Percentiles rank a stretch among this genome's conserved stretches.
phyloP scores from a whole-genome alignment of 495 filamentous ascomycete species.

The Aspergillus kassunensis region DNA sequence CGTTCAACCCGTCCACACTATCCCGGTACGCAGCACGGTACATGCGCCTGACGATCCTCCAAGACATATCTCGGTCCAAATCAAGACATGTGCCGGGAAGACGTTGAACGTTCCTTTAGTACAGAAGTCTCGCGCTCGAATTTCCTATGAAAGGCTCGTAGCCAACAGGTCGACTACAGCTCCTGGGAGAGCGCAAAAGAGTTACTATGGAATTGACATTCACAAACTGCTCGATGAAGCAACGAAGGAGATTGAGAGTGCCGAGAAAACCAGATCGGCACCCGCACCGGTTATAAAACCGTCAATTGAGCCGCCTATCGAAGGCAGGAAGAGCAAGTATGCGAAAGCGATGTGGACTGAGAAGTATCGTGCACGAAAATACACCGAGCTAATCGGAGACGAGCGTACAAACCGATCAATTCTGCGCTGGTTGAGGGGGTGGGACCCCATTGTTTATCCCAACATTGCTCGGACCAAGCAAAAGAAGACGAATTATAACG shows the following conservation, averaged over 20 bases:
- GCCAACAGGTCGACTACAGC: constrained; percentile 64
- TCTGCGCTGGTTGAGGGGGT: constrained; percentile 86
- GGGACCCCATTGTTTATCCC: constrained; percentile 92
- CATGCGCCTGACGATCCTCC: constrained; percentile 7
- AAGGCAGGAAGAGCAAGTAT: constrained; percentile 29
- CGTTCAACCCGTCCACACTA: background rate
- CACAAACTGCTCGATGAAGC: constrained; percentile 70
- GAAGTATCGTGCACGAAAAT: constrained; percentile 87
- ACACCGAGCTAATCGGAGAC: constrained; percentile 90
- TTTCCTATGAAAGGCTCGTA: constrained; percentile 65
- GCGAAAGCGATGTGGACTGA: constrained; percentile 72
- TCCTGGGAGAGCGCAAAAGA: constrained; percentile 69
- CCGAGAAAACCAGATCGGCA: constrained; percentile 27
- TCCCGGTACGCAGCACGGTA: constrained; percentile 5
- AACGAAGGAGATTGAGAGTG: constrained; percentile 41
- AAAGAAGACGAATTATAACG: constrained; percentile 28
- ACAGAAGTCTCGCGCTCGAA: constrained; percentile 41
- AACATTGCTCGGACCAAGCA: constrained; percentile 56
- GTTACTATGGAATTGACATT: constrained; percentile 89
- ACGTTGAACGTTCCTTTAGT: constrained; percentile 49
- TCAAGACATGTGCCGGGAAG: constrained; percentile 66
- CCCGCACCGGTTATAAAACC: constrained; percentile 22
- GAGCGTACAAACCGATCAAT: constrained; percentile 91
- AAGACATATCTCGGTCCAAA: constrained; percentile 32
- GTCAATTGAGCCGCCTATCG: constrained; percentile 38